phyloP scores from a whole-genome alignment of 805 yeast species.

The Myxozyma vanderwaltii region DNA sequence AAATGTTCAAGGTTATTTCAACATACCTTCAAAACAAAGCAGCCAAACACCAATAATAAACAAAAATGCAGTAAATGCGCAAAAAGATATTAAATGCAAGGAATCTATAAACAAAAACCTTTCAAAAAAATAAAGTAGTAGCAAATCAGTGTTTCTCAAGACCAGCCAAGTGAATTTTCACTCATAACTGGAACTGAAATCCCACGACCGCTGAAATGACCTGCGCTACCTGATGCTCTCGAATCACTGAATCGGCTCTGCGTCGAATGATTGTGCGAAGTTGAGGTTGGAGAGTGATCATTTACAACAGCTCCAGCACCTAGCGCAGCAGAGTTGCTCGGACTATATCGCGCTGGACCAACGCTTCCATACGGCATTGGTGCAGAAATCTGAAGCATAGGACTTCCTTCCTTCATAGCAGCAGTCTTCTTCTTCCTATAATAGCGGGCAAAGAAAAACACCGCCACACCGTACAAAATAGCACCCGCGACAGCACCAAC shows the following conservation, averaged over 20 bases:
- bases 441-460: constrained; percentile 57
- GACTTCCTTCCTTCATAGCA: neutral
- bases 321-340: neutral
- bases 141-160: neutral
- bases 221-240: constrained; percentile 13
- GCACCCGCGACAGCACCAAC: constrained; percentile 84
- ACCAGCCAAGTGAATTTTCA: constrained; percentile 48
- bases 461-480: constrained; percentile 59
- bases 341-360: neutral
- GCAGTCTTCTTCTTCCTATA: constrained; percentile 43
- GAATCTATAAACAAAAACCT: neutral
- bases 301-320: constrained; percentile 15
- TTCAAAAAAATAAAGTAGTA: neutral
- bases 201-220: constrained; percentile 37
- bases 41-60: neutral
- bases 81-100: neutral
- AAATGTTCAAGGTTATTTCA: constrained; percentile 1
- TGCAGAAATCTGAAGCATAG: constrained; percentile 24
- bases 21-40: constrained; percentile 1
- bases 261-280: constrained; percentile 9
- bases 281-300: constrained; percentile 15
- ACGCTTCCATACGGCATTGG: constrained; percentile 25
- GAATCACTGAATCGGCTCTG: constrained; percentile 21
- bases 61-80: neutral
- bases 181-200: constrained; percentile 47